Base-by-base conservation (phyloP, 78 protist genomes). In the Tieghemostelium lacteum region DNA sequence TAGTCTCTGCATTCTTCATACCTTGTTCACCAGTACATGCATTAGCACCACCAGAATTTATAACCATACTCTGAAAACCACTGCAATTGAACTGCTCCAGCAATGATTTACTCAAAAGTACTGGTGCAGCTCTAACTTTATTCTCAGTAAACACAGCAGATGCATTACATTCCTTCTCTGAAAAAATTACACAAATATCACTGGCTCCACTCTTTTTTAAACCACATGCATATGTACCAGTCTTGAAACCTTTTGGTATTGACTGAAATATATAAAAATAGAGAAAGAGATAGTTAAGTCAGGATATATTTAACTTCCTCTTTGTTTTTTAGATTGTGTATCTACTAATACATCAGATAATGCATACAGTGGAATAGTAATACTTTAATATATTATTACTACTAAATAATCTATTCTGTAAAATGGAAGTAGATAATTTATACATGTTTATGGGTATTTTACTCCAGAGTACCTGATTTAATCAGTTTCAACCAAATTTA, bases 21-120 rank as follows among this genome's bases (percentile, higher is more conserved):
- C 95, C 95, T 20, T 85, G 66, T 20, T 87, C 89, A 63, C 93
- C 95, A 29, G 95, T 93, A 45, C 95, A 93, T 8, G 95, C 95
- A 73, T 93, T 93, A 16, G 95, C 95, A 57, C 95, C 91, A 75
- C 95, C 95, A 66, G 86, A 70, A 57, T 93, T 93, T 45, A 93
- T 76, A 24, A 93, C 36, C 26, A 93, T 55, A 19, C 75, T 66
- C 20, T 74, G 55, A 36, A 93, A 72, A 45, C 78, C 74, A 14
- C 14, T 55, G 6, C 24, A n/a, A 22, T 65, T 31, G 58, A 49
- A 26, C 16, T 49, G 49, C 1, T 69, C 76, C 20, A 78, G 31
- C 19, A 78, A 60, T 65, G 69, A 65, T 58, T 60, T 36, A 16
- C 87, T 77, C 24, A 86, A 33, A 31, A 75, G 16, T 2, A 93